Percentiles rank a stretch among this genome's conserved stretches.
phyloP scores from a whole-genome alignment of 1,284 basidiomycete genomes.

The Fomes fomentarius region DNA sequence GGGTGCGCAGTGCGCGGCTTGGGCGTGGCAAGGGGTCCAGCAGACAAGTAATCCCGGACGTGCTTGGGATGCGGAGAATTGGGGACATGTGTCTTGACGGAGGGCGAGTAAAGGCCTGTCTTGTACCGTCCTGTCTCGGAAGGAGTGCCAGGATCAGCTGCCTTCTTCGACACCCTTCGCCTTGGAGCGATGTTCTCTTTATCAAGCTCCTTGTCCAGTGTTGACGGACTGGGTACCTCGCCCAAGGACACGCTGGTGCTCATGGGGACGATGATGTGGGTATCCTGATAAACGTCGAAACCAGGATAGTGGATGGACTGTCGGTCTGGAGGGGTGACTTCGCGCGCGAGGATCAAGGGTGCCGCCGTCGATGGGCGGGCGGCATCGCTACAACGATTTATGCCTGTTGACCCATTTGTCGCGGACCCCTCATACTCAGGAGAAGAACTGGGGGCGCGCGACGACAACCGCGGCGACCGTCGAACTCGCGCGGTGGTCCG shows the following conservation, averaged over 20 bases:
- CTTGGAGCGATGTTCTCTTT: slow-evolving; percentile 58
- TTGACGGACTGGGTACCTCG: slow-evolving; percentile 20
- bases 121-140: slow-evolving; percentile 23
- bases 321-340: slow-evolving; percentile 50
- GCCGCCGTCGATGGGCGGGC: slow-evolving; percentile 31
- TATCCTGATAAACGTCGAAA: slow-evolving; percentile 64
- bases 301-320: slow-evolving; percentile 75
- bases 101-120: slow-evolving; percentile 18
- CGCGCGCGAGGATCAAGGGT: slow-evolving; percentile 42
- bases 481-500: slow-evolving; percentile 8
- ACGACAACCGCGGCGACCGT: slow-evolving; percentile 19
- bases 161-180: slow-evolving; percentile 16
- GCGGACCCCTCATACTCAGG: background rate
- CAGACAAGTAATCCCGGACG: slow-evolving; percentile 16
- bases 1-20: slow-evolving; percentile 6
- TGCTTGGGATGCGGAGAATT: slow-evolving; percentile 24
- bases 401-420: background rate
- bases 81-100: slow-evolving; percentile 10
- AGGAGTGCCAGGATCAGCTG: slow-evolving; percentile 3
- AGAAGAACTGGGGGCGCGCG: background rate
- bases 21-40: slow-evolving; percentile 11
- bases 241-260: slow-evolving; percentile 1
- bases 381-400: background rate
- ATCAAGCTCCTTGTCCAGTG: slow-evolving; percentile 37
- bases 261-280: slow-evolving; percentile 39